phyloP scores from a whole-genome alignment of 768 basidiomycete species.

The Tricholoma hemisulphureum region DNA sequence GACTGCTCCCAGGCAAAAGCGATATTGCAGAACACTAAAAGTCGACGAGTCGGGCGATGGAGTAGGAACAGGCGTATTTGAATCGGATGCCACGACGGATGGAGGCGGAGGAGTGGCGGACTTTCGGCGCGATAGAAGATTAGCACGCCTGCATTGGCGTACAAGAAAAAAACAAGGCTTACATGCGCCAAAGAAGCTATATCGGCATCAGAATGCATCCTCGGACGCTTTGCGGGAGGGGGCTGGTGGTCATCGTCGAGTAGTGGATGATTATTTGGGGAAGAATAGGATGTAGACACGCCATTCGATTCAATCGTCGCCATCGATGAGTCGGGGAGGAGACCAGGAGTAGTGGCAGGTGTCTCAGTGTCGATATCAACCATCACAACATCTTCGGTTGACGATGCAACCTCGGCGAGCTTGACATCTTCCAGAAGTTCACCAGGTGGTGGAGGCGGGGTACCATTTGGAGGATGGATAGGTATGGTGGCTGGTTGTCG shows the following conservation, averaged over 20 bases:
- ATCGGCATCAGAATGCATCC: conserved; percentile 75
- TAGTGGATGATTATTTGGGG: conserved; percentile 32
- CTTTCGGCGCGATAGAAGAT: conserved; percentile 42
- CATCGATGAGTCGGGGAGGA: conserved; percentile 40
- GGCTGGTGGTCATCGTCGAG: conserved; percentile 58
- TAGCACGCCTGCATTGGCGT: conserved; percentile 48
- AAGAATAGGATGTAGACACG: conserved; percentile 33
- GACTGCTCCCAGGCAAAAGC: conserved; percentile 75
- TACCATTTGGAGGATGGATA: conserved; percentile 43
- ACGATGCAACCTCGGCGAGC: conserved; percentile 46
- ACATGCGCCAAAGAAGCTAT: conserved; percentile 73
- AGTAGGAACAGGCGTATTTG: conserved; percentile 37
- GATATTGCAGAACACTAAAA: conserved; percentile 69
- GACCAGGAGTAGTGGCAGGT: conserved; percentile 39
- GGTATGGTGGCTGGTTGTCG: conserved; percentile 41
- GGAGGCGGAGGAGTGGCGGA: conserved; percentile 74
- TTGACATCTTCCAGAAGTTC: conserved; percentile 53
- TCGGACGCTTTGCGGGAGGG: conserved; percentile 80
- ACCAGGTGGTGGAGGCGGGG: conserved; percentile 41
- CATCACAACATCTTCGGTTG: conserved; percentile 40
- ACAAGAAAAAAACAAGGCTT: conserved; percentile 44
- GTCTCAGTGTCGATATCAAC: conserved; percentile 37
- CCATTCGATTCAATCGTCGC: conserved; percentile 34
- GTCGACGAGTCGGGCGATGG: conserved; percentile 36
- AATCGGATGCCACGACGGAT: conserved; percentile 42